These are phyloP conservation scores for Pythium sp. DNA, from an alignment of 352 stramenopile species.

Conservation along the genomic window DNA sequence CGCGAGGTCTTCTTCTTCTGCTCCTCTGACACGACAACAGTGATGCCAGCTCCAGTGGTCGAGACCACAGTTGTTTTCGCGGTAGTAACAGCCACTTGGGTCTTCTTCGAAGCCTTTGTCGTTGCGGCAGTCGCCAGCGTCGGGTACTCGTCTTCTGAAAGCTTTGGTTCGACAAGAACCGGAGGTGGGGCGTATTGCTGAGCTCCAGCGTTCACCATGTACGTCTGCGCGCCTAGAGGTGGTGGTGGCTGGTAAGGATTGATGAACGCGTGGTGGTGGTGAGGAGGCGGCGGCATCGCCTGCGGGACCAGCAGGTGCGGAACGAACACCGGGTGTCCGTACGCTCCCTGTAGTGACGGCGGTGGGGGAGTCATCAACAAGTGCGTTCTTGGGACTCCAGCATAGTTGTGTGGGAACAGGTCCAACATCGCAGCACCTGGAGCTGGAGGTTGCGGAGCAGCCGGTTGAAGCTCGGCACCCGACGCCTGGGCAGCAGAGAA, in stretches of 20 bases:
- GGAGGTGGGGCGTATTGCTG: background rate
- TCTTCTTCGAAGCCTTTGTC: constrained; percentile 6
- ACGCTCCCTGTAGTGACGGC: constrained; percentile 5
- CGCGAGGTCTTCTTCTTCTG: constrained; percentile 23
- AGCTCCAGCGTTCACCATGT: background rate
- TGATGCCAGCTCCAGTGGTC: background rate
- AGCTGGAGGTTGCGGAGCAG: constrained; percentile 5
- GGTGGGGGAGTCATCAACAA: constrained; percentile 1
- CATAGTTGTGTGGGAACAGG: constrained; percentile 61
- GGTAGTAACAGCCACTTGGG: background rate
- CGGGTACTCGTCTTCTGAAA: constrained; percentile 26
- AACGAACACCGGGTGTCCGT: background rate
- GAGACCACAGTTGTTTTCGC: background rate
- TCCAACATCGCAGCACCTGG: constrained; percentile 24
- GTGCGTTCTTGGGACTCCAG: background rate
- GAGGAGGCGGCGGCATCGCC: constrained; percentile 15
- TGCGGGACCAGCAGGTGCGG: constrained; percentile 13
- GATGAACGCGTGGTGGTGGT: constrained; percentile 23
- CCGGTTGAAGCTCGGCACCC: constrained; percentile 8
- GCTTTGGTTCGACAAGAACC: background rate
- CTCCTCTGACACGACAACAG: background rate
- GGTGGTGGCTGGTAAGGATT: constrained; percentile 18
- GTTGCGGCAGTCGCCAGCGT: constrained; percentile 19
- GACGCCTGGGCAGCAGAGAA: constrained; percentile 20
- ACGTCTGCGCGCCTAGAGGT: background rate